A percentile compares a stretch with the other conserved stretches of the same genome.
These are phyloP conservation scores for Citrullus colocynthis DNA, from an alignment of 306 rosid genomes.

Conservation along the genomic window DNA sequence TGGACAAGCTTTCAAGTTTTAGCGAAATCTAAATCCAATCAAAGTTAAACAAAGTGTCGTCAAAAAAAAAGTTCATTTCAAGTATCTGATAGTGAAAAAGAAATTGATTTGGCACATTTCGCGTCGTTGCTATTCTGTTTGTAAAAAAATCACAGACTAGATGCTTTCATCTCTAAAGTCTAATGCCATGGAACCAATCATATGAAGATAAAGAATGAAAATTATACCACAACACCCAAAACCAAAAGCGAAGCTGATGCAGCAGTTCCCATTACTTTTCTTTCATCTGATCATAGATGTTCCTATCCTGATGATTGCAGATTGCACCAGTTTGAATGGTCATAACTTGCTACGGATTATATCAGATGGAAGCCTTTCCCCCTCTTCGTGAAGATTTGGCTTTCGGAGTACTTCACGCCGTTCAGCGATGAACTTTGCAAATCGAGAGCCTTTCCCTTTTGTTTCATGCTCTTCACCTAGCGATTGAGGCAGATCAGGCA, in stretches of 20 bases:
- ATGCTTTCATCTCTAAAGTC: background rate
- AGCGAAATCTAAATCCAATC: background rate
- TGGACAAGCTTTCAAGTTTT: background rate
- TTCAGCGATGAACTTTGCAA: constrained; percentile 72
- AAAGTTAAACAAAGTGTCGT: background rate
- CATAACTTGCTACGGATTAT: constrained; percentile 61
- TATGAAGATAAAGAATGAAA: background rate
- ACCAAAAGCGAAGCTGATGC: background rate
- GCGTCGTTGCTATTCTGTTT: background rate
- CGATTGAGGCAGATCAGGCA: constrained; percentile 26
- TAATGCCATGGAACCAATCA: background rate
- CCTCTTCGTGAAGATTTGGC: constrained; percentile 24
- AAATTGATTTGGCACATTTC: background rate
- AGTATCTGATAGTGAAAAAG: background rate
- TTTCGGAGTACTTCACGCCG: constrained; percentile 34
- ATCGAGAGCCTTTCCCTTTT: constrained; percentile 58
- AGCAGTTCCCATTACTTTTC: background rate
- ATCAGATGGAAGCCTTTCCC: constrained; percentile 23
- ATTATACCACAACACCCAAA: background rate
- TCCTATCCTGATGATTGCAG: background rate
- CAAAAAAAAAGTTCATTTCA: no score
- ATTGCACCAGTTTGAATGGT: constrained; percentile 6
- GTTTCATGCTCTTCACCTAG: constrained; percentile 22
- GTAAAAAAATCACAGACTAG: background rate
- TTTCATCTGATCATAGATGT: background rate